phyloP scores from a whole-genome alignment of 1,139 yeast species.

The Pichia kudriavzevii region DNA sequence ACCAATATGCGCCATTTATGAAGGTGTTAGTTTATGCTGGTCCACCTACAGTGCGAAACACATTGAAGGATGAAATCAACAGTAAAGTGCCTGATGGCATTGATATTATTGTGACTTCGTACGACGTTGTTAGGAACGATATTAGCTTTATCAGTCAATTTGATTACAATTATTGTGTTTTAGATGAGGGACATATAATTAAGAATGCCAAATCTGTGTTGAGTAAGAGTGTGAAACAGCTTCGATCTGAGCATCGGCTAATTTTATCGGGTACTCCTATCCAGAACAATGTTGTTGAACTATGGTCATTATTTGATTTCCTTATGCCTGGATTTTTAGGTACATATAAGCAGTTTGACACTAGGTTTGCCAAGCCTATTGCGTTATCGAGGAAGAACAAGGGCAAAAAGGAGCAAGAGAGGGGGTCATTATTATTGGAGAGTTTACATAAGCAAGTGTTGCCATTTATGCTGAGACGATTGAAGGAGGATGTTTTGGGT shows the following conservation, averaged over 20 bases:
- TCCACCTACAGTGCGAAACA: slow-evolving; percentile 66
- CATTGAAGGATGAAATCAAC: slow-evolving; percentile 33
- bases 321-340: slow-evolving; percentile 99
- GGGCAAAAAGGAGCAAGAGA: slow-evolving; percentile 92
- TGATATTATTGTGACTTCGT: slow-evolving; percentile 89
- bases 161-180: slow-evolving; percentile 87
- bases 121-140: slow-evolving; percentile 94
- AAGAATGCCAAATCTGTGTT: slow-evolving; percentile 86
- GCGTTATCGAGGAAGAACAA: slow-evolving; percentile 90
- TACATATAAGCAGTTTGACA: slow-evolving; percentile 89
- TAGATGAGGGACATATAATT: slow-evolving; percentile 97
- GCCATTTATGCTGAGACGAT: slow-evolving; percentile 91
- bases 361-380: slow-evolving; percentile 93
- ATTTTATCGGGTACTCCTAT: slow-evolving; percentile 96
- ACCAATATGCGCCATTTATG: slow-evolving; percentile 84
- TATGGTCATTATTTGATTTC: slow-evolving; percentile 96
- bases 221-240: slow-evolving; percentile 76
- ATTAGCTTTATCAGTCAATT: slow-evolving; percentile 50
- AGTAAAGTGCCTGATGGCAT: slow-evolving; percentile 25
- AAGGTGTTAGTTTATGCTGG: slow-evolving; percentile 86
- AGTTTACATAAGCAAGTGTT: slow-evolving; percentile 93
- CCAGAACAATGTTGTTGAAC: slow-evolving; percentile 90
- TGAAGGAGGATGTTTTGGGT: slow-evolving; percentile 91
- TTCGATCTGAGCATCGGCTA: slow-evolving; percentile 82
- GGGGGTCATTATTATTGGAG: slow-evolving; percentile 92